Conservation (phyloP, 345 rosid species). For the Firmiana major region DNA sequence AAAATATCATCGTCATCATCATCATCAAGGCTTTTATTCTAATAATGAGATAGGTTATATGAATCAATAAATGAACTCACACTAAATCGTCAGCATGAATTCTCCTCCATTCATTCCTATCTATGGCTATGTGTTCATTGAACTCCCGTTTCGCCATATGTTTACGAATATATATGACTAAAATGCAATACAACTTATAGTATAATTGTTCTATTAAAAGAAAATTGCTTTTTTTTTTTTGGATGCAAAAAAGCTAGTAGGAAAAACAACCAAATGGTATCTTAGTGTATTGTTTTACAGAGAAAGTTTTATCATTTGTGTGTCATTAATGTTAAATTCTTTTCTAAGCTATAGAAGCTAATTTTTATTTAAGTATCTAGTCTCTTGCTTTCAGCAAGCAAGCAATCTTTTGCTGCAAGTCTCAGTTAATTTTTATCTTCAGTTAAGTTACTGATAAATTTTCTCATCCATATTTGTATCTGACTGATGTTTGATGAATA, state of each 20-base stretch:
- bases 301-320: not conserved
- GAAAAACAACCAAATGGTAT: not conserved
- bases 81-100: too few species aligned
- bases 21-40: too few species aligned
- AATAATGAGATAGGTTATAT: too few species aligned
- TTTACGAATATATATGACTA: not conserved
- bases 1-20: not conserved
- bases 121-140: too few species aligned
- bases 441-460: not conserved
- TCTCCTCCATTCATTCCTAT: too few species aligned
- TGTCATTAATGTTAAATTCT: not conserved
- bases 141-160: too few species aligned
- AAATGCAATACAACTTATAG: not conserved
- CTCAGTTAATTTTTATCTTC: not conserved
- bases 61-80: too few species aligned
- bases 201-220: not conserved
- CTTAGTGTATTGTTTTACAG: not conserved
- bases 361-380: not conserved
- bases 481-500: constrained; percentile 19
- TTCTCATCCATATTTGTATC: not conserved
- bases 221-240: too few species aligned
- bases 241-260: not conserved
- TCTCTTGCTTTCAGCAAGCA: not conserved
- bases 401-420: not conserved
- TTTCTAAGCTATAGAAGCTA: not conserved